These are phyloP conservation scores for Boletus vermiculosoides DNA, from an alignment of 768 basidiomycete species.

Conservation along the genomic window DNA sequence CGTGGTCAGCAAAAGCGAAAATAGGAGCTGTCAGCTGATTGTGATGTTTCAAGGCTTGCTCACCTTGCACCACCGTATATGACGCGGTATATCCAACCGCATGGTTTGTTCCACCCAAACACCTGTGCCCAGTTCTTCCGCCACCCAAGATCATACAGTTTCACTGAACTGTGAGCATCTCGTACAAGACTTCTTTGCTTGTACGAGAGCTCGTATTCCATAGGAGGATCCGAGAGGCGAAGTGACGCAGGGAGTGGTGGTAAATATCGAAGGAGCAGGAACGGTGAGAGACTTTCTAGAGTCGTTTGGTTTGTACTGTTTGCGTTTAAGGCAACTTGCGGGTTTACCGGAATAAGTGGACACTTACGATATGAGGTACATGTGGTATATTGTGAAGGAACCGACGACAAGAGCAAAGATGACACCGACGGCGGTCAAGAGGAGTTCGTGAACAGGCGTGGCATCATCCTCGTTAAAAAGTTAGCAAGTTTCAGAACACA, in stretches of 20 bases:
- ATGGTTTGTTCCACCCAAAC: slow-evolving; percentile 54
- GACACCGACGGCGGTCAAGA: slow-evolving; percentile 57
- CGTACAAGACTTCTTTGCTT: slow-evolving; percentile 64
- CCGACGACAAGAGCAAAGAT: slow-evolving; percentile 67
- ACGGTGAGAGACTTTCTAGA: slow-evolving; percentile 72
- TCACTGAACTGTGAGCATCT: slow-evolving; percentile 58
- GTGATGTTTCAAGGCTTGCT: slow-evolving; percentile 26
- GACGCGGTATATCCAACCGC: slow-evolving; percentile 53
- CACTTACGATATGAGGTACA: slow-evolving; percentile 72
- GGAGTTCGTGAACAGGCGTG: slow-evolving; percentile 70
- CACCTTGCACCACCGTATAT: slow-evolving; percentile 66
- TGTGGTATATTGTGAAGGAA: slow-evolving; percentile 72
- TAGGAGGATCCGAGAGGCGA: slow-evolving; percentile 64
- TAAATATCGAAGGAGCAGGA: slow-evolving; percentile 67
- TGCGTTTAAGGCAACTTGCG: not conserved
- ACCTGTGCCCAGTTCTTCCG: slow-evolving; percentile 66
- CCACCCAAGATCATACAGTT: slow-evolving; percentile 74
- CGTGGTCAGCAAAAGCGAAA: not conserved
- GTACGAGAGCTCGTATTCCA: slow-evolving; percentile 69
- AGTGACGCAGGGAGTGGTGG: slow-evolving; percentile 52
- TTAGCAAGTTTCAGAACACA: not conserved
- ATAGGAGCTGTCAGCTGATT: not conserved
- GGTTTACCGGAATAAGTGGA: not conserved
- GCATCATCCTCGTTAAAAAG: slow-evolving; percentile 47
- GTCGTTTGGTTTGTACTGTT: slow-evolving; percentile 85